Conservation (phyloP, 768 basidiomycete species). For the Auricularia cornea region DNA sequence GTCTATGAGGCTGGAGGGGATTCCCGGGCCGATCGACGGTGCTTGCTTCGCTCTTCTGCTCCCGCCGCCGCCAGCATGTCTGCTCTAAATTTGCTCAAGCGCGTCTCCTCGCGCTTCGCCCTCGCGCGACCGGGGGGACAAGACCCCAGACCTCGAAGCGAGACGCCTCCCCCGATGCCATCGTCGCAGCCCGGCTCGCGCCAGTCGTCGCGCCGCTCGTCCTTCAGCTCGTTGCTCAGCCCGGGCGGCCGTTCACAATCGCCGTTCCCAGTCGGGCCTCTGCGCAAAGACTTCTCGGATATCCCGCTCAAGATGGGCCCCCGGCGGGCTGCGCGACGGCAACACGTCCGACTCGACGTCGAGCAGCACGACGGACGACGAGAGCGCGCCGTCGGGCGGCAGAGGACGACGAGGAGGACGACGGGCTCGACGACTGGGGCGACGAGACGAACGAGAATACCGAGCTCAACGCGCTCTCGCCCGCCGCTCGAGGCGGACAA, state of each 20-base stretch:
- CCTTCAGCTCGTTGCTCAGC: not conserved
- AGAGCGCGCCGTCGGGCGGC: constrained; percentile 20
- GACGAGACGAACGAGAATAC: constrained; percentile 81
- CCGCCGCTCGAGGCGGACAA: constrained; percentile 14
- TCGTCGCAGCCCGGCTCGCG: not conserved
- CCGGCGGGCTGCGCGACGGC: constrained; percentile 11
- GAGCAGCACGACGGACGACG: not conserved
- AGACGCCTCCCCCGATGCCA: not conserved
- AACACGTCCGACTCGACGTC: constrained; percentile 5
- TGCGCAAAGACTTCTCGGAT: not conserved
- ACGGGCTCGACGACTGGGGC: constrained; percentile 41
- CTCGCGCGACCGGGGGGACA: not conserved
- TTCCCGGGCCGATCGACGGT: constrained; percentile 44
- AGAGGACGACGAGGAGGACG: constrained; percentile 51
- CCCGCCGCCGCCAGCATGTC: not conserved
- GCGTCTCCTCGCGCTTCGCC: not conserved
- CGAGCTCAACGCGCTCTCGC: constrained; percentile 63
- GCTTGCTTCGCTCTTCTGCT: not conserved
- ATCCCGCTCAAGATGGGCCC: not conserved
- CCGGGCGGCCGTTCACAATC: not conserved
- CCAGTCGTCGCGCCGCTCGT: not conserved
- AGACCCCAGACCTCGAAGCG: not conserved
- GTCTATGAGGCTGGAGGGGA: too few species aligned
- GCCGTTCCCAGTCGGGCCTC: not conserved
- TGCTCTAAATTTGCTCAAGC: not conserved